phyloP scores from a whole-genome alignment of 495 filamentous ascomycete genomes.

The Hypoxylon trugodes region DNA sequence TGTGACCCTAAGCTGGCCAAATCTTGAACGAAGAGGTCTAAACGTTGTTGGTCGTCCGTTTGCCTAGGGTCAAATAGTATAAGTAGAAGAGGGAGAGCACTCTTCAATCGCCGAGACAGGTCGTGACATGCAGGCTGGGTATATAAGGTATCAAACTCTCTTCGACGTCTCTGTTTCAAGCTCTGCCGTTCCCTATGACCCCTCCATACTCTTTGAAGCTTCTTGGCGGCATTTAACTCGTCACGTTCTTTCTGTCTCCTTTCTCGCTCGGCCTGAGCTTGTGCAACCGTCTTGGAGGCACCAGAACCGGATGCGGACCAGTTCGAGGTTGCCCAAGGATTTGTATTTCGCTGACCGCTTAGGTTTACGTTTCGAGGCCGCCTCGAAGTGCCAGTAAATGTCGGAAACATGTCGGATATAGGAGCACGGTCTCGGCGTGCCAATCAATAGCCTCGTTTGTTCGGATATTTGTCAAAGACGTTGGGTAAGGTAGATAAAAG shows the following conservation, averaged over 20 bases:
- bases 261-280: constrained; percentile 84
- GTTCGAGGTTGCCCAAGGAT: constrained; percentile 72
- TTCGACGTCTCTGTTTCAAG: constrained; percentile 66
- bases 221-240: constrained; percentile 74
- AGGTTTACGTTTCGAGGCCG: constrained; percentile 92
- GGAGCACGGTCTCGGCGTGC: background rate
- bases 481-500: background rate
- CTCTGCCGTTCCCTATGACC: constrained; percentile 71
- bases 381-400: constrained; percentile 87
- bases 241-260: constrained; percentile 84
- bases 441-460: background rate
- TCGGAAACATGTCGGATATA: constrained; percentile 75
- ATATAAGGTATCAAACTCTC: constrained; percentile 71
- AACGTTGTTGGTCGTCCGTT: constrained; percentile 47
- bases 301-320: constrained; percentile 61
- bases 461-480: background rate
- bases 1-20: constrained; percentile 28
- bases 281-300: constrained; percentile 77
- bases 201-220: constrained; percentile 85
- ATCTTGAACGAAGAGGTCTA: constrained; percentile 49
- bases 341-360: constrained; percentile 76
- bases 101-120: constrained; percentile 37
- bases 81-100: constrained; percentile 49
- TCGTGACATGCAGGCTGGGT: background rate
- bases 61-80: constrained; percentile 41